Percentiles rank a stretch among this genome's conserved stretches.
Evolutionary conservation across 768 basidiomycete genomes (phyloP).

Genomic region (Lentinula sp.): DNA sequence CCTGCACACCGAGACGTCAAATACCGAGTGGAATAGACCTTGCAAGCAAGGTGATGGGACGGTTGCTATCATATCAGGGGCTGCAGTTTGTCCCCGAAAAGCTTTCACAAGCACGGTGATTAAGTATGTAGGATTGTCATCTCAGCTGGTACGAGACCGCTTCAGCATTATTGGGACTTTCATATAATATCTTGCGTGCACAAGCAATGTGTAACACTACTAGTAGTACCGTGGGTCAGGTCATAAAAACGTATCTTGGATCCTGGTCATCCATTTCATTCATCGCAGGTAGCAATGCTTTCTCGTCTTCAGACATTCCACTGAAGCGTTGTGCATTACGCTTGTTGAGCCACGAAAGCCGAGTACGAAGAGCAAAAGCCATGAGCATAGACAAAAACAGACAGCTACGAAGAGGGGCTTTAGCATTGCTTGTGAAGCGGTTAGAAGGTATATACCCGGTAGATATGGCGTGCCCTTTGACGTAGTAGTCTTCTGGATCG

Average conservation of each 20-base stretch:
- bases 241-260: slow-evolving; percentile 48
- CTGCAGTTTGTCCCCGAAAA: no score
- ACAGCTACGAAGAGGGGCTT: slow-evolving; percentile 22
- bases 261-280: slow-evolving; percentile 44
- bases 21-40: no score
- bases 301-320: slow-evolving; percentile 24
- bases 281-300: slow-evolving; percentile 14
- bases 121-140: no score
- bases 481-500: slow-evolving; percentile 41
- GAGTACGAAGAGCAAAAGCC: slow-evolving; percentile 38
- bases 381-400: slow-evolving; percentile 35
- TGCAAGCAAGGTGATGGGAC: no score
- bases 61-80: no score
- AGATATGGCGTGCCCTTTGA: slow-evolving; percentile 50
- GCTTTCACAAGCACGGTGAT: no score
- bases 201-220: neutral
- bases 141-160: no score
- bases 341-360: slow-evolving; percentile 36
- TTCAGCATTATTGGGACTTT: no score
- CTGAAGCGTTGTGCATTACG: slow-evolving; percentile 24
- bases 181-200: no score
- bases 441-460: slow-evolving; percentile 29
- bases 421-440: neutral
- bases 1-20: no score
- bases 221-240: slow-evolving; percentile 10